Conservation (phyloP, 139 green algal species). For the Chlorella sp. region DNA sequence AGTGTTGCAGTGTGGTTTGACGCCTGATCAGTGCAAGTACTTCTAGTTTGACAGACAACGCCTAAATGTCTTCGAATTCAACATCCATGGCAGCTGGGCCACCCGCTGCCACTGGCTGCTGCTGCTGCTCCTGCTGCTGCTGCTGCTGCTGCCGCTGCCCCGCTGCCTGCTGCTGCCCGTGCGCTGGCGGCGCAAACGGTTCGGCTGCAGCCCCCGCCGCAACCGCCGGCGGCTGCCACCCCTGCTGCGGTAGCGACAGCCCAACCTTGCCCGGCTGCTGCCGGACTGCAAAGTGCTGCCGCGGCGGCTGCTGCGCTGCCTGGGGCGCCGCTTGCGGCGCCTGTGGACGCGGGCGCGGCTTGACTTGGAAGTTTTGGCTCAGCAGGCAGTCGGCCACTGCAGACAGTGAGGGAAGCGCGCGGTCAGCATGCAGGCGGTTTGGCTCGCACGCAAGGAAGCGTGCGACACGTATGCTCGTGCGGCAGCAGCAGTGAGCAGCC, state of each 20-base stretch:
- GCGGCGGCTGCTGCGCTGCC: neutral
- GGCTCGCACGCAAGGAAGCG: neutral
- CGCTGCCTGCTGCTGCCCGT: neutral
- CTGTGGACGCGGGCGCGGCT: neutral
- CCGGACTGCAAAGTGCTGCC: neutral
- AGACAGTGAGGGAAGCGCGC: no score
- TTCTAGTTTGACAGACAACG: no score
- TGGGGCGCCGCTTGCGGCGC: neutral
- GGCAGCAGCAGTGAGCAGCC: neutral
- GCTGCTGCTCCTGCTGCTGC: no score
- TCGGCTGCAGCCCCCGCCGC: neutral
- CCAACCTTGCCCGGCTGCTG: constrained; percentile 5
- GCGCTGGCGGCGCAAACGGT: constrained; percentile 9
- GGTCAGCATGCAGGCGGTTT: neutral
- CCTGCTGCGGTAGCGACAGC: constrained; percentile 16
- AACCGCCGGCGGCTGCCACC: constrained; percentile 11
- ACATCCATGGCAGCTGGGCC: neutral
- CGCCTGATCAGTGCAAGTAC: no score
- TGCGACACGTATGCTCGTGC: neutral
- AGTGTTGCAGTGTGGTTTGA: no score
- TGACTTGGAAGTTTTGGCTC: constrained; percentile 51
- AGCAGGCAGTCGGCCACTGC: constrained; percentile 48
- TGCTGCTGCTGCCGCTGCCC: neutral
- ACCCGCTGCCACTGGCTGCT: no score
- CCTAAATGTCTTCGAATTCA: constrained; percentile 7